These are phyloP conservation scores for Clarkia xantiana DNA, from an alignment of 345 rosid genomes.

Conservation along the genomic window DNA sequence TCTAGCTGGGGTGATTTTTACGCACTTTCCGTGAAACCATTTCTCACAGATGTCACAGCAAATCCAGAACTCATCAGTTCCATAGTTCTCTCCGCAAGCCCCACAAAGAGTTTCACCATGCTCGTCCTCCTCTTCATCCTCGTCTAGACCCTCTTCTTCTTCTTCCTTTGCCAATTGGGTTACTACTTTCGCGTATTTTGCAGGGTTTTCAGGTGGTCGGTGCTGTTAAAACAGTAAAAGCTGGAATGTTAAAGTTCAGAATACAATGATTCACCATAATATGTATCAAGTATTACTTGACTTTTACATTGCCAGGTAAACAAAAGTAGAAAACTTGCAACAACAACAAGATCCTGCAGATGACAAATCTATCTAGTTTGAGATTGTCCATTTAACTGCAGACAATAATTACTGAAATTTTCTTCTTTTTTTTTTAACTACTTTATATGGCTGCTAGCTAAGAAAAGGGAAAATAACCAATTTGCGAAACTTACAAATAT, in stretches of 20 bases:
- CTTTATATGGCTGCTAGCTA: no score
- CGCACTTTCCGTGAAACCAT: constrained; percentile 85
- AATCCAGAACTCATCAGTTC: constrained; percentile 71
- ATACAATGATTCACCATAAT: no score
- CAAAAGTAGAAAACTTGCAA: no score
- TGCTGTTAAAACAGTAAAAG: constrained; percentile 15
- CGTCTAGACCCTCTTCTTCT: constrained; percentile 31
- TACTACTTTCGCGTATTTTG: constrained; percentile 18
- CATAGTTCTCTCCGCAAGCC: constrained; percentile 72
- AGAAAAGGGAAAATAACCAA: no score
- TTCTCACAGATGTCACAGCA: constrained; percentile 67
- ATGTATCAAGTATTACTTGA: no score
- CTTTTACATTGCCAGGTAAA: no score
- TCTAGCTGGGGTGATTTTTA: constrained; percentile 73
- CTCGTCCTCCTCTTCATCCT: constrained; percentile 48
- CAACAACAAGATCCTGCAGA: no score
- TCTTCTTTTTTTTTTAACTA: no score
- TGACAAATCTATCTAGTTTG: no score
- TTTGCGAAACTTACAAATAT: no score
- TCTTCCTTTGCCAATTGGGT: constrained; percentile 21
- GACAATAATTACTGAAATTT: no score
- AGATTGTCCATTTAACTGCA: no score
- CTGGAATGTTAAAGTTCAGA: not conserved
- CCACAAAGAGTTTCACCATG: constrained; percentile 66
- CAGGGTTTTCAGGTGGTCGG: constrained; percentile 25